Conservation (phyloP, 129 eudicot species). For the Flaveria robusta region DNA sequence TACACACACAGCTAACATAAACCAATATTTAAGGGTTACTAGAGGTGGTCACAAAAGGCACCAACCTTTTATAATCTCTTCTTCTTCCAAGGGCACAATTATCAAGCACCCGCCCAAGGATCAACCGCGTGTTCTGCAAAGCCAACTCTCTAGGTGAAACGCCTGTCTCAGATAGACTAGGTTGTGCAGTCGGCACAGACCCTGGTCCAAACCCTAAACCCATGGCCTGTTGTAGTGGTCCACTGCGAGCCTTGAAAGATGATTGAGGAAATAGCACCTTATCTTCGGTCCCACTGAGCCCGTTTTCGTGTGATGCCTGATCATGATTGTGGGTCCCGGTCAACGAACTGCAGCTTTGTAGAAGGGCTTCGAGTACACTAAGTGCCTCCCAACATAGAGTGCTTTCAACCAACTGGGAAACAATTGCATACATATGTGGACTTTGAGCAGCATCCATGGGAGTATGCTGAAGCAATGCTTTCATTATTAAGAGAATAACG, state of each 20-base stretch:
- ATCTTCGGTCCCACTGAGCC: conserved; percentile 66
- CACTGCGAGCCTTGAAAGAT: conserved; percentile 93
- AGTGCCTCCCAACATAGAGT: conserved; percentile 98
- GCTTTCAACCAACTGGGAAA: conserved; percentile 96
- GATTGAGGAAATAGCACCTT: conserved; percentile 83
- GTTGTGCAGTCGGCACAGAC: conserved; percentile 46
- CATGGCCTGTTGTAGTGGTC: conserved; percentile 77
- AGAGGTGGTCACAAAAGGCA: conserved; percentile 76
- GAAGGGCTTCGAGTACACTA: conserved; percentile 92
- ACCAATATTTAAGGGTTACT: conserved; percentile 49
- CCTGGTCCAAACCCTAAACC: conserved; percentile 68
- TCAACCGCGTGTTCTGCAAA: conserved; percentile 81
- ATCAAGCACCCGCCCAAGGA: conserved; percentile 90
- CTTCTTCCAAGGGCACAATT: conserved; percentile 90
- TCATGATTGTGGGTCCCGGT: conserved; percentile 74
- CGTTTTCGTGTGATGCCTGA: conserved; percentile 57
- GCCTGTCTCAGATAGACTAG: conserved; percentile 54
- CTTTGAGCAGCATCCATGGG: conserved; percentile 98
- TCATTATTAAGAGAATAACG: conserved; percentile 81
- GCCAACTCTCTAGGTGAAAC: conserved; percentile 77
- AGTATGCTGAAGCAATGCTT: conserved; percentile 92
- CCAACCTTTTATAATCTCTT: conserved; percentile 89
- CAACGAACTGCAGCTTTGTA: conserved; percentile 93
- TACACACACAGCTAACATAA: conserved; percentile 15
- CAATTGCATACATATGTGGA: conserved; percentile 97